A percentile compares a stretch with the other conserved stretches of the same genome.
Evolutionary conservation across 177 flowering plant species (phyloP).

Genomic region (Vitis hybrid): DNA sequence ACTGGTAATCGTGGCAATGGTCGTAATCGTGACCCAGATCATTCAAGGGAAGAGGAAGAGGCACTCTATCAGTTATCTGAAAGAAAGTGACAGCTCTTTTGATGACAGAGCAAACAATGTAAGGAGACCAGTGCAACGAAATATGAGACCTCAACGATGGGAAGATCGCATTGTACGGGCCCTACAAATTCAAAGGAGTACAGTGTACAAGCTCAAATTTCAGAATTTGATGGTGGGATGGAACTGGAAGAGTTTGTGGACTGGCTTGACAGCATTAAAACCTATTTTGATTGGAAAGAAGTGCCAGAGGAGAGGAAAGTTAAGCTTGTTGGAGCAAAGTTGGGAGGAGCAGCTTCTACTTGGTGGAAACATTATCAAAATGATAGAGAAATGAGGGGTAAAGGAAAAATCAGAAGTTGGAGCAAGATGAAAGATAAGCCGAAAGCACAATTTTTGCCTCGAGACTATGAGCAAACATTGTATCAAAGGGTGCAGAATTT

Average conservation of each 20-base stretch:
- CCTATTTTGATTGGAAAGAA: conserved; percentile 2
- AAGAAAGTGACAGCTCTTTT: too few species aligned
- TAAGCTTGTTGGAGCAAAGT: background rate
- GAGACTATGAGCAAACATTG: background rate
- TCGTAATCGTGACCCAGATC: too few species aligned
- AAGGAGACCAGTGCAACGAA: too few species aligned
- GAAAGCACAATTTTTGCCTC: background rate
- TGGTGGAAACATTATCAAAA: background rate
- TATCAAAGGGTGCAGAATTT: background rate
- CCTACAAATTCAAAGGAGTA: background rate
- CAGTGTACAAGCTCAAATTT: background rate
- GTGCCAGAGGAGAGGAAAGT: background rate
- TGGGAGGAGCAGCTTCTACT: background rate
- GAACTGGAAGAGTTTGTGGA: background rate
- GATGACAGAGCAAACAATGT: too few species aligned
- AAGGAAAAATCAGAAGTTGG: background rate
- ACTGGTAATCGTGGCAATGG: too few species aligned
- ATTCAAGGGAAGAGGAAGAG: too few species aligned
- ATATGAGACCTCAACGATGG: too few species aligned
- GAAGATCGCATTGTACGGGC: background rate
- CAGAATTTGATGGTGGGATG: background rate
- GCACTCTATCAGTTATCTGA: too few species aligned
- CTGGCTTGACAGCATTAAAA: background rate
- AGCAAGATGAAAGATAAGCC: background rate
- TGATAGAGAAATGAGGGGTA: background rate